Evolutionary conservation across 352 stramenopile species (phyloP).

Genomic region (Pythium coloratum): DNA sequence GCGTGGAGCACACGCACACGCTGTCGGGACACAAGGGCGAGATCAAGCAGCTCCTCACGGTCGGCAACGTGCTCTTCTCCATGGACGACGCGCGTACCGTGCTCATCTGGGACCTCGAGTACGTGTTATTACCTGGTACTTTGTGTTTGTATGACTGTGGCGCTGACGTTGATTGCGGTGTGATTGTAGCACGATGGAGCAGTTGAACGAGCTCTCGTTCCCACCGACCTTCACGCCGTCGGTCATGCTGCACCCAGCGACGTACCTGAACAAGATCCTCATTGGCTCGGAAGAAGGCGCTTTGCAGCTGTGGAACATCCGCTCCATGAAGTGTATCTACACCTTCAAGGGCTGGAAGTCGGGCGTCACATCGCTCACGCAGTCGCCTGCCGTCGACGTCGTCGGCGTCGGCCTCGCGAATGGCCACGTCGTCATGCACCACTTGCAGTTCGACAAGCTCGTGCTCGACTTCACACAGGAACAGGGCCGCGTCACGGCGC

Average conservation of each 20-base stretch:
- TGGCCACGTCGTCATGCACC: constrained; percentile 83
- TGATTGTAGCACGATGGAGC: constrained; percentile 47
- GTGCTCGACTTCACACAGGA: constrained; percentile 82
- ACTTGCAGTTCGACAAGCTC: constrained; percentile 82
- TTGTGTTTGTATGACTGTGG: neutral
- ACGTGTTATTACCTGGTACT: constrained; percentile 22
- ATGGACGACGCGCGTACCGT: constrained; percentile 59
- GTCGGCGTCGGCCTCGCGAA: constrained; percentile 83
- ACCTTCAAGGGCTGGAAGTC: constrained; percentile 75
- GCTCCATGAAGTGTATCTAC: constrained; percentile 89
- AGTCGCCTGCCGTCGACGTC: constrained; percentile 89
- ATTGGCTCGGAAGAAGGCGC: constrained; percentile 80
- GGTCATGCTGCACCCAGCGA: constrained; percentile 88
- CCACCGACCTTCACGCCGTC: constrained; percentile 59
- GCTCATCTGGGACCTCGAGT: constrained; percentile 66
- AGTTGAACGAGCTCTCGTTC: constrained; percentile 61
- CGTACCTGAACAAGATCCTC: constrained; percentile 95
- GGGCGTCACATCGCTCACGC: constrained; percentile 72
- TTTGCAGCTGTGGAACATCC: constrained; percentile 91
- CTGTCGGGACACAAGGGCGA: constrained; percentile 55
- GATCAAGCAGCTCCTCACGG: constrained; percentile 61
- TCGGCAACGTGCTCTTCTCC: constrained; percentile 72
- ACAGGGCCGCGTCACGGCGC: constrained; percentile 77
- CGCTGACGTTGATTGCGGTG: constrained; percentile 10
- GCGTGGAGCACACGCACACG: constrained; percentile 54